Evolutionary conservation across 164 flowering plant species (phyloP).

Genomic region (Aristolochia contorta): DNA sequence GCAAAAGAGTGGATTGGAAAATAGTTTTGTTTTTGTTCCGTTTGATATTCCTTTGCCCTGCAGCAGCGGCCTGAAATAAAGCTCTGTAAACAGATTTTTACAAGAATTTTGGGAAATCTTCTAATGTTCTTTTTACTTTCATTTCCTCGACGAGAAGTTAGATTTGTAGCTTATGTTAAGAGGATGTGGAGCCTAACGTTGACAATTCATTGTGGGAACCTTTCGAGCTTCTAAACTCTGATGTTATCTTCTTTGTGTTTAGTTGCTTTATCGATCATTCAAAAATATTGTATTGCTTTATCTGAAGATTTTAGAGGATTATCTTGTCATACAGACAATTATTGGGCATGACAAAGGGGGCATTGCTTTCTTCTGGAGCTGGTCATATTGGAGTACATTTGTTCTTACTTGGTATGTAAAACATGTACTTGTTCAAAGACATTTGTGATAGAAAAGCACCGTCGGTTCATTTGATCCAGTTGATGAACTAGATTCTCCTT

Average conservation of each 20-base stretch:
- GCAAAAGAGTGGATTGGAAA: too few relatives aligned
- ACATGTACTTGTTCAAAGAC: neutral
- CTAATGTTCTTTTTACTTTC: too few relatives aligned
- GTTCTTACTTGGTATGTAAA: conserved; percentile 75
- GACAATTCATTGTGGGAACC: too few relatives aligned
- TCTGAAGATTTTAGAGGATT: neutral
- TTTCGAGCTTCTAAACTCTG: neutral
- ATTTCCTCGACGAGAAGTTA: too few relatives aligned
- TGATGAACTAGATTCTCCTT: neutral
- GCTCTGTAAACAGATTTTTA: too few relatives aligned
- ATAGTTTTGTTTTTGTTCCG: too few relatives aligned
- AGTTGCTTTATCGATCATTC: neutral
- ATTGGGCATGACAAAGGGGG: conserved; percentile 48
- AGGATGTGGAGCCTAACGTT: too few relatives aligned
- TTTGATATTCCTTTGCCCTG: too few relatives aligned
- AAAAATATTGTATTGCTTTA: neutral
- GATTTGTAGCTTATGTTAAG: too few relatives aligned
- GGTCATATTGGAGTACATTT: conserved; percentile 99
- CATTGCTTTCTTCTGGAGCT: conserved; percentile 93
- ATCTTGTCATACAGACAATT: conserved; percentile 41
- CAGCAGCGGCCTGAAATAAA: too few relatives aligned
- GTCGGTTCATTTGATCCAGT: neutral
- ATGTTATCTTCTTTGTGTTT: neutral
- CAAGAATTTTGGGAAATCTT: too few relatives aligned
- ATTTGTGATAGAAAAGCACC: neutral